A percentile compares a stretch with the other conserved stretches of the same genome.
Evolutionary conservation across 371 early-diverging fungal species (phyloP).

Genomic region (Haplosporangium sp.): DNA sequence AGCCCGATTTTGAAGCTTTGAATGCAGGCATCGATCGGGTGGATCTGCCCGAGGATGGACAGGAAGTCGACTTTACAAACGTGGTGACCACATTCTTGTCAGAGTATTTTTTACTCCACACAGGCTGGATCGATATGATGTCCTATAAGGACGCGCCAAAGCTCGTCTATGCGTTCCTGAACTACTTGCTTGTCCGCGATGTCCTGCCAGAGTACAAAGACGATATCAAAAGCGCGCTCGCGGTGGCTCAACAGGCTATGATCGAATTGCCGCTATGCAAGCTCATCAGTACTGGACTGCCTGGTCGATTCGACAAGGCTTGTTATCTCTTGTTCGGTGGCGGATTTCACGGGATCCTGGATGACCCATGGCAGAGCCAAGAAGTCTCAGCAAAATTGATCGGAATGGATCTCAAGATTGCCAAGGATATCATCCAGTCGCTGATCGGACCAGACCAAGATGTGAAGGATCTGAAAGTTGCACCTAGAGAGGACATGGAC

Average conservation of each 20-base stretch:
- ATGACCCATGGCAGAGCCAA: conserved; percentile 15
- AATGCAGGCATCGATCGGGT: conserved; percentile 59
- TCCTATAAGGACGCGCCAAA: conserved; percentile 61
- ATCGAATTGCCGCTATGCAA: conserved; percentile 64
- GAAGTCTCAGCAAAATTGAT: conserved; percentile 4
- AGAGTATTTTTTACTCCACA: conserved; percentile 58
- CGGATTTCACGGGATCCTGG: conserved; percentile 27
- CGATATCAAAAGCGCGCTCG: conserved; percentile 61
- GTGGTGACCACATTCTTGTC: conserved; percentile 69
- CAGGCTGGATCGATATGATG: conserved; percentile 58
- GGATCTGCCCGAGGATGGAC: conserved; percentile 61
- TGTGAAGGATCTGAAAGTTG: conserved; percentile 3
- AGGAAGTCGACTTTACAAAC: conserved; percentile 64
- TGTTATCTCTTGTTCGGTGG: conserved; percentile 61
- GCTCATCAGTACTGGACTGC: conserved; percentile 44
- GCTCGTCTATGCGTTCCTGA: conserved; percentile 63
- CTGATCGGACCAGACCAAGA: conserved; percentile 15
- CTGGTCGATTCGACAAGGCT: conserved; percentile 62
- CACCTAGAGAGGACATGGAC: conserved; percentile 22
- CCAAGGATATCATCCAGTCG: conserved; percentile 28
- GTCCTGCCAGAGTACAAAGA: conserved; percentile 68
- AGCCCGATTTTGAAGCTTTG: conserved; percentile 62
- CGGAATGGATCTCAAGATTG: conserved; percentile 25
- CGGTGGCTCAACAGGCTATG: conserved; percentile 59
- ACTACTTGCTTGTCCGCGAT: conserved; percentile 65